A percentile compares a stretch with the other conserved stretches of the same genome.
These are phyloP conservation scores for Penicillium tannophilum DNA, from an alignment of 495 filamentous ascomycete species.

Conservation along the genomic window DNA sequence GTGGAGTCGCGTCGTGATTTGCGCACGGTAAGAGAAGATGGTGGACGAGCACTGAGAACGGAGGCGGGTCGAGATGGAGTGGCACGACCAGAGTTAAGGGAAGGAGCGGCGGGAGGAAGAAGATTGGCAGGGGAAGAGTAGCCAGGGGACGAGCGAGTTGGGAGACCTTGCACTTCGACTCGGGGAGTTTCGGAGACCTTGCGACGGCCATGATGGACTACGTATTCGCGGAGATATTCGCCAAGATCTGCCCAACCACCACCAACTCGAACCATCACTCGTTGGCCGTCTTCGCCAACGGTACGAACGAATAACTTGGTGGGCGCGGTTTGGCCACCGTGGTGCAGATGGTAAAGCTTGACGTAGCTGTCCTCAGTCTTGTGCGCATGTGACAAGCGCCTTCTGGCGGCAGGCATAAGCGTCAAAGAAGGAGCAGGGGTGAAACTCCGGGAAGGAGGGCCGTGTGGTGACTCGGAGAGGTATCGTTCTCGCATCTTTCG, in stretches of 20 bases:
- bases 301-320: slow-evolving; percentile 92
- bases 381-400: slow-evolving; percentile 35
- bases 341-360: slow-evolving; percentile 90
- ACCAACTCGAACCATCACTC: slow-evolving; percentile 96
- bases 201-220: slow-evolving; percentile 75
- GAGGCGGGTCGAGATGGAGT: slow-evolving; percentile 40
- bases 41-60: slow-evolving; percentile 39
- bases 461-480: slow-evolving; percentile 41
- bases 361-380: slow-evolving; percentile 62
- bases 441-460: slow-evolving; percentile 37
- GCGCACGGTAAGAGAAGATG: slow-evolving; percentile 44
- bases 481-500: slow-evolving; percentile 33
- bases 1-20: slow-evolving; percentile 44
- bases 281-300: slow-evolving; percentile 85
- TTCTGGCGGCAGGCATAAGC: slow-evolving; percentile 61
- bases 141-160: slow-evolving; percentile 37
- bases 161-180: slow-evolving; percentile 46
- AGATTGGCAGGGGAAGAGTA: slow-evolving; percentile 33
- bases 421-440: slow-evolving; percentile 70
- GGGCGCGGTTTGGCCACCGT: slow-evolving; percentile 75
- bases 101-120: slow-evolving; percentile 20
- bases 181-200: slow-evolving; percentile 44
- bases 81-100: slow-evolving; percentile 28
- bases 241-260: slow-evolving; percentile 95
- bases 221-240: slow-evolving; percentile 93